Evolutionary conservation across 495 filamentous ascomycete genomes (phyloP).

Genomic region (Talaromyces nanjingensis): DNA sequence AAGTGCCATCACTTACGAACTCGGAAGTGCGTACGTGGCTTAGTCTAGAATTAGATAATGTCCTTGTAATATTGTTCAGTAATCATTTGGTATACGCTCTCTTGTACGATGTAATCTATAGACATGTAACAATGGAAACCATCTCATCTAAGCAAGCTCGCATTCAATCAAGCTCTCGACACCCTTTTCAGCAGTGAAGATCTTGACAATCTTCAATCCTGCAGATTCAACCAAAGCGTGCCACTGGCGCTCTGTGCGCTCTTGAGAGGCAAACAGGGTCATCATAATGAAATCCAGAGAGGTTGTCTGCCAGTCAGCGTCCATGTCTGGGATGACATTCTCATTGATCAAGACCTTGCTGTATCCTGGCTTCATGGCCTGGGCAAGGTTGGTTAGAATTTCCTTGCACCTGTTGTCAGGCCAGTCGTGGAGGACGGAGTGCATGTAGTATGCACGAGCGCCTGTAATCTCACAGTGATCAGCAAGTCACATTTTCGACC

Average conservation of each 20-base stretch:
- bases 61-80: background rate
- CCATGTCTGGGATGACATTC: constrained; percentile 38
- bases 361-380: constrained; percentile 44
- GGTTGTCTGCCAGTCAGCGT: constrained; percentile 32
- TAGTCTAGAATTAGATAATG: background rate
- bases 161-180: constrained; percentile 28
- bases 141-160: constrained; percentile 13
- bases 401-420: constrained; percentile 34
- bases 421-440: constrained; percentile 46
- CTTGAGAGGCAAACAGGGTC: constrained; percentile 22
- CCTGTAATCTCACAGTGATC: constrained; percentile 16
- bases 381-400: constrained; percentile 37
- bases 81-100: background rate
- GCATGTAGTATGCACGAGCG: constrained; percentile 29
- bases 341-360: constrained; percentile 46
- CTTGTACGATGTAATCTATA: background rate
- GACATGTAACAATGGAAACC: background rate
- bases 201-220: constrained; percentile 55
- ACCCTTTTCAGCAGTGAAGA: constrained; percentile 16
- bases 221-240: constrained; percentile 34
- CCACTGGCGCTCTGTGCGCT: constrained; percentile 29
- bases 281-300: constrained; percentile 44
- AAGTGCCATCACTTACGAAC: background rate
- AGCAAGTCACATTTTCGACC: background rate
- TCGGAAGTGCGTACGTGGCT: too few species aligned